Evolutionary conservation across 1,284 basidiomycete genomes (phyloP), one percentile per base, ranked within the genome.

Genomic region (Leucoagaricus sp.): DNA sequence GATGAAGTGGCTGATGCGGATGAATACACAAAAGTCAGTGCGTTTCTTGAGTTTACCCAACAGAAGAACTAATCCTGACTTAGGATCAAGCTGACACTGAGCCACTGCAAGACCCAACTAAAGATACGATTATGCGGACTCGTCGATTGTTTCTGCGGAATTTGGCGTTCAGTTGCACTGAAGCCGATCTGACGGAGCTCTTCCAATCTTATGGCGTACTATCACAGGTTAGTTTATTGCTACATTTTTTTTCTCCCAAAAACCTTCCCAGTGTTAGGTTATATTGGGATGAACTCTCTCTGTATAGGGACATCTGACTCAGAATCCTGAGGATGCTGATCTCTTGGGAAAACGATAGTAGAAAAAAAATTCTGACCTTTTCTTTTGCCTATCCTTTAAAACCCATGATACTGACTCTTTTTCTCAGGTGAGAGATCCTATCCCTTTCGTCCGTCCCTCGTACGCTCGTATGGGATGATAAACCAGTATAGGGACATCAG

Each of bases 131-230:
- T 55, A 75, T 91, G 23, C 82, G 84, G 57, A 94, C 93, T 0
- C 84, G 86, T 0, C 86, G 96, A 1, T 75, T 98, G 4, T 98
- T 98, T 68, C 77, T 98, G 5, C 92, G 96, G 12, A 99, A 98
- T 69, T 73, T 98, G 17, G 82, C 95, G 0, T 98, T 94, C 67
- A 82, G 89, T 0, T 92, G 92, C 57, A 89, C 87, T 1, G 83
- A 91, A 31, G 75, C 80, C 3, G 93, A 97, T 51, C 71, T 98
- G 2, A 69, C 73, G 6, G 75, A 80, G n/a, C 77, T 87, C 5
- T 95, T 96, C 69, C 71, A 74, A 8, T 75, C 80, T 0, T 93
- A 83, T 69, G 96, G 95, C 7, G 76, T 82, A 42, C 70, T 98
- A 44, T 81, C 80, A 51, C 87, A 93, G 83, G 88, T 90, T 49